Conservation (phyloP, 2,329 filamentous ascomycete genomes). For the Colletotrichum cereale region DNA sequence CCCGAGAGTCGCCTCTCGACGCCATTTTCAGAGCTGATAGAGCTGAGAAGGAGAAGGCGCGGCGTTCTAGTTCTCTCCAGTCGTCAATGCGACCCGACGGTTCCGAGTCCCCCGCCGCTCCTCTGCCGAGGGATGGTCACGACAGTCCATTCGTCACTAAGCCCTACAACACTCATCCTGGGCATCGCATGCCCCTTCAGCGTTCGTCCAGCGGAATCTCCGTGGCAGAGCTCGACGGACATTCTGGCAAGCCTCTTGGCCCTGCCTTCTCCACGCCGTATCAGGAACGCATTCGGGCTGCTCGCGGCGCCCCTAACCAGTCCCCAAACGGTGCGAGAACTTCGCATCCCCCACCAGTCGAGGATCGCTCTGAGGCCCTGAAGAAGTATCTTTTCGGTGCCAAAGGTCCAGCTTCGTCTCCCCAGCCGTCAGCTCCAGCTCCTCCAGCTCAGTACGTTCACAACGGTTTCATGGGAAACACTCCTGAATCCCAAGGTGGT, state of each 20-base stretch:
- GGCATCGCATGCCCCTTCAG: slow-evolving; percentile 28
- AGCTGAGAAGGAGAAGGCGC: slow-evolving; percentile 76
- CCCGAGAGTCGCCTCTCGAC: slow-evolving; percentile 82
- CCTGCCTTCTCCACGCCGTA: slow-evolving; percentile 78
- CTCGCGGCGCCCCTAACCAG: slow-evolving; percentile 51
- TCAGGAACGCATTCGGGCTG: slow-evolving; percentile 70
- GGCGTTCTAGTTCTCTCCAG: slow-evolving; percentile 64
- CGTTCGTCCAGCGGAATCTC: slow-evolving; percentile 65
- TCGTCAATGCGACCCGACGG: slow-evolving; percentile 53
- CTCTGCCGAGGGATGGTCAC: slow-evolving; percentile 50
- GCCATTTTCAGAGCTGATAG: slow-evolving; percentile 91
- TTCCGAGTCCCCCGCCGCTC: slow-evolving; percentile 66
- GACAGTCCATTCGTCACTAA: slow-evolving; percentile 38
- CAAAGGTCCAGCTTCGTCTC: slow-evolving; percentile 43
- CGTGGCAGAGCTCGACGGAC: slow-evolving; percentile 75
- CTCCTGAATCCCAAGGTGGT: slow-evolving; percentile 11
- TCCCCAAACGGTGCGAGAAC: slow-evolving; percentile 12
- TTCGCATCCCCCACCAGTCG: slow-evolving; percentile 41
- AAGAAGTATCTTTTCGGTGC: slow-evolving; percentile 69
- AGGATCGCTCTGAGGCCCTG: slow-evolving; percentile 60
- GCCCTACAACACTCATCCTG: slow-evolving; percentile 33
- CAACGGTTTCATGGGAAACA: slow-evolving; percentile 17
- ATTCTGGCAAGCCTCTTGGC: slow-evolving; percentile 66
- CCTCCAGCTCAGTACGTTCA: slow-evolving; percentile 17
- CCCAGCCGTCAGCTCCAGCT: slow-evolving; percentile 25